Evolutionary conservation across 2,329 filamentous ascomycete genomes (phyloP), one percentile per base, ranked within the genome.

Genomic region (Fusarium circinatum): DNA sequence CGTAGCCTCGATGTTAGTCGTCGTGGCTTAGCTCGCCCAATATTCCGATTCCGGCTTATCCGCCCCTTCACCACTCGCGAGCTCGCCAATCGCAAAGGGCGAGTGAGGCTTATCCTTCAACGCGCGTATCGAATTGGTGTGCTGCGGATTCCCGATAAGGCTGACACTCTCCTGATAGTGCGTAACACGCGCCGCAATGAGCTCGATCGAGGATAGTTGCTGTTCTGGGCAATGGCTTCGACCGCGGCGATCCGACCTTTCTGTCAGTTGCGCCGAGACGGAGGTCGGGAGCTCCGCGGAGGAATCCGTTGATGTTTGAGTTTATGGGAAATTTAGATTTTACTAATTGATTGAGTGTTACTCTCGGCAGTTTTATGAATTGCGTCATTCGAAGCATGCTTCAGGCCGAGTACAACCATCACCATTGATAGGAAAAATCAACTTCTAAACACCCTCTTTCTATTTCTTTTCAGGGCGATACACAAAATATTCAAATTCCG

Each of bases 401-500:
- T 28, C 14, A 28, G 34, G 20, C 0, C 28, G 2, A 32, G 28
- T 18, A 32, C 28, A 30, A 30, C 47, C 12, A 47, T 5, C 45
- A 15, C 6, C 45, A 13, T 22, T 47, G 18, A 47, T 4, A 34
- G 32, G 7, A 34, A 34, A 34, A 7, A 34, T 34, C 32, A 15
- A 34, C 14, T 3, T 7, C 14, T 22, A 26, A 39, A 5, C 8
- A 13, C n/a, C 22, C 28, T 12, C 13, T 15, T 8, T 5, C 38
- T 9, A 24, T 24, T 1, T 13, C 20, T 59, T 59, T 5, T 24
- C 44, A 8, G 47, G 44, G 12, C 22, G 44, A 59, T 47, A 52
- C 24, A 54, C 51, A 60, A 89, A 87, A 58, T 86, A 84, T 55
- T 87, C 86, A 77, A 89, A 89, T 3, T 63, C 80, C 0, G 87